phyloP scores from a whole-genome alignment of 768 basidiomycete genomes.

The Mycena kentingensis region DNA sequence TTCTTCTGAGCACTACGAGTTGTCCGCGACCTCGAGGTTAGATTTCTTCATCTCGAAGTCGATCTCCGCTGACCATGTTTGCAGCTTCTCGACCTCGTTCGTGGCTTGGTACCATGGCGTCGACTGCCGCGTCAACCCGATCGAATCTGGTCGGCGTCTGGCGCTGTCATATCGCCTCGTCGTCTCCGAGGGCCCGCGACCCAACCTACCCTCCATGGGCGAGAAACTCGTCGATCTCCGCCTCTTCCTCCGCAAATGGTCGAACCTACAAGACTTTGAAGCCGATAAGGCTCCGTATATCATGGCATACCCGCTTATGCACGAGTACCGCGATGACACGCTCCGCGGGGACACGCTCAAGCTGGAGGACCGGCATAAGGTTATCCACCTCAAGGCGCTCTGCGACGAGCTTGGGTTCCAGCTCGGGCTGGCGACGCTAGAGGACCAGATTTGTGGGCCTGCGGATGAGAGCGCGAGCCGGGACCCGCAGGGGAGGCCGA shows the following conservation, averaged over 20 bases:
- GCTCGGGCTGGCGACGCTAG: conserved; percentile 21
- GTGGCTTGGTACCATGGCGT: conserved; percentile 22
- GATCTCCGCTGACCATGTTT: neutral
- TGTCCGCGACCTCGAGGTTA: conserved; percentile 20
- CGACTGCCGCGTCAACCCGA: conserved; percentile 19
- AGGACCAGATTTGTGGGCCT: conserved; percentile 21
- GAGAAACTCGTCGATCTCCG: conserved; percentile 18
- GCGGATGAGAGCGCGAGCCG: conserved; percentile 15
- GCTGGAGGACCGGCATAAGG: conserved; percentile 21
- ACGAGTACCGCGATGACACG: conserved; percentile 20
- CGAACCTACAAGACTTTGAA: conserved; percentile 18
- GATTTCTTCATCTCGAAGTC: neutral
- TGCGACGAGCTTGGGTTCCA: conserved; percentile 21
- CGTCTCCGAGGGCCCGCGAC: conserved; percentile 8
- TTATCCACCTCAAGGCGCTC: conserved; percentile 18
- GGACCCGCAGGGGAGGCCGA: conserved; percentile 17
- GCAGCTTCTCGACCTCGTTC: conserved; percentile 21
- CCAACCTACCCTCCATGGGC: conserved; percentile 15
- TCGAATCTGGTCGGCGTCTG: conserved; percentile 22
- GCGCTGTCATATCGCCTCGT: conserved; percentile 18
- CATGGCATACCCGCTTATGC: conserved; percentile 17
- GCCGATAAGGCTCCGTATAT: conserved; percentile 19
- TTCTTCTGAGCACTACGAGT: conserved; percentile 19
- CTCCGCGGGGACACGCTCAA: conserved; percentile 20
- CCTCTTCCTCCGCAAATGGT: conserved; percentile 21